A percentile compares a stretch with the other conserved stretches of the same genome.
These are phyloP conservation scores for Aureobasidium pullulans DNA, from an alignment of 2,329 filamentous ascomycete species.

Conservation along the genomic window DNA sequence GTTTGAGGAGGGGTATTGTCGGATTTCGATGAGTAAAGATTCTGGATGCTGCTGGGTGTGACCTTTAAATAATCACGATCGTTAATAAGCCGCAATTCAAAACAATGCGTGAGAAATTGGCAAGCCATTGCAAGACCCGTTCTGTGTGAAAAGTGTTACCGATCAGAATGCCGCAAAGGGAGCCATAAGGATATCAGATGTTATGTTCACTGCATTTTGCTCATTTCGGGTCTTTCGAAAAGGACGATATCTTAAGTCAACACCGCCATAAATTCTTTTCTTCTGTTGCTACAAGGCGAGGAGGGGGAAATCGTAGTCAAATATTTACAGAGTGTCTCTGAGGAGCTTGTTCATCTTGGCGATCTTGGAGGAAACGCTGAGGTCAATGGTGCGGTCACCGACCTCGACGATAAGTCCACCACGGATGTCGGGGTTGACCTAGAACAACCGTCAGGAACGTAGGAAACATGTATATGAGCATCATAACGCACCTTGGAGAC, in stretches of 20 bases:
- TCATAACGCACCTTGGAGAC: slow-evolving; percentile 64
- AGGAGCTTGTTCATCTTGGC: slow-evolving; percentile 99
- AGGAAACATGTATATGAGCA: not conserved
- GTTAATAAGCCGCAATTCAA: too few relatives aligned
- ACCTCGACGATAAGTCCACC: slow-evolving; percentile 94
- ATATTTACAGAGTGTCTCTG: slow-evolving; percentile 86
- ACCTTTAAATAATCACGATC: too few relatives aligned
- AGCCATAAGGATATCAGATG: not conserved
- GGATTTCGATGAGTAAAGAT: too few relatives aligned
- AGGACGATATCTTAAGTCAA: slow-evolving; percentile 5
- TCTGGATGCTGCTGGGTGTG: too few relatives aligned
- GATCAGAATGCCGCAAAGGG: not conserved
- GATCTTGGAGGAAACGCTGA: slow-evolving; percentile 90
- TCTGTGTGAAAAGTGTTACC: not conserved
- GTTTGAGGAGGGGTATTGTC: too few relatives aligned
- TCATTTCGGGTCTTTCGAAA: not conserved
- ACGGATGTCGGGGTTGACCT: slow-evolving; percentile 91
- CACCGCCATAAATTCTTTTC: slow-evolving; percentile 12
- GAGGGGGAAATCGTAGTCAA: slow-evolving; percentile 7
- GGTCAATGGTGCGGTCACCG: slow-evolving; percentile 95
- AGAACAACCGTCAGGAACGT: slow-evolving; percentile 16
- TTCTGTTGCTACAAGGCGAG: slow-evolving; percentile 14
- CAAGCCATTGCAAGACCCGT: too few relatives aligned
- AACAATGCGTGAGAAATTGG: too few relatives aligned
- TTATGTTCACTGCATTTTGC: not conserved